Evolutionary conservation across 2,329 filamentous ascomycete species (phyloP).

Genomic region (Fusarium sp.): DNA sequence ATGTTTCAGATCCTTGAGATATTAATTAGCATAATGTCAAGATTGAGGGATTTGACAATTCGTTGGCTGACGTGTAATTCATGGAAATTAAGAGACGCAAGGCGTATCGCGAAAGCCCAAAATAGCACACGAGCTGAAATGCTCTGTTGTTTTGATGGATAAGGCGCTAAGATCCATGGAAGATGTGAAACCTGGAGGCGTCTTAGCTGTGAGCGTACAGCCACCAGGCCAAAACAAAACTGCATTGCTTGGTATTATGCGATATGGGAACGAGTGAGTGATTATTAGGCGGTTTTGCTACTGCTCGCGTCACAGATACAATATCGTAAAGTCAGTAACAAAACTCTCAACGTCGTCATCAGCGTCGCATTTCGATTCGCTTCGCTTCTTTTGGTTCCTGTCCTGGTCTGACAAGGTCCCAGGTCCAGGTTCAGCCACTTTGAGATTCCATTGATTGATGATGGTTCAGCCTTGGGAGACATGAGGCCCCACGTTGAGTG

Average conservation of each 20-base stretch:
- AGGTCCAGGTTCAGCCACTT: constrained; percentile 20
- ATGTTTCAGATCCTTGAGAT: constrained; percentile 3
- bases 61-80: not conserved
- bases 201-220: constrained; percentile 28
- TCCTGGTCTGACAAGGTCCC: not conserved
- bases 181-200: constrained; percentile 39
- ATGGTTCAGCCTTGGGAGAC: constrained; percentile 30
- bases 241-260: not conserved
- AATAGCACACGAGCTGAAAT: constrained; percentile 30
- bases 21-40: not conserved
- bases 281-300: not conserved
- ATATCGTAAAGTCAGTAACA: not conserved
- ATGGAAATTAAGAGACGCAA: not conserved
- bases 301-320: constrained; percentile 14
- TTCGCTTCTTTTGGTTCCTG: constrained; percentile 20
- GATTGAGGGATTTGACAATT: not conserved
- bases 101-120: constrained; percentile 32
- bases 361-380: constrained; percentile 3
- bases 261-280: not conserved
- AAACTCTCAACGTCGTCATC: constrained; percentile 1
- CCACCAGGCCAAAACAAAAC: constrained; percentile 27
- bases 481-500: constrained; percentile 16
- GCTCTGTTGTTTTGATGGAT: not conserved
- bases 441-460: constrained; percentile 10
- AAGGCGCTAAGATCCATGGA: constrained; percentile 37